These are phyloP conservation scores for Aaosphaeria pasadenensis DNA, from an alignment of 2,329 filamentous ascomycete genomes.

Conservation along the genomic window DNA sequence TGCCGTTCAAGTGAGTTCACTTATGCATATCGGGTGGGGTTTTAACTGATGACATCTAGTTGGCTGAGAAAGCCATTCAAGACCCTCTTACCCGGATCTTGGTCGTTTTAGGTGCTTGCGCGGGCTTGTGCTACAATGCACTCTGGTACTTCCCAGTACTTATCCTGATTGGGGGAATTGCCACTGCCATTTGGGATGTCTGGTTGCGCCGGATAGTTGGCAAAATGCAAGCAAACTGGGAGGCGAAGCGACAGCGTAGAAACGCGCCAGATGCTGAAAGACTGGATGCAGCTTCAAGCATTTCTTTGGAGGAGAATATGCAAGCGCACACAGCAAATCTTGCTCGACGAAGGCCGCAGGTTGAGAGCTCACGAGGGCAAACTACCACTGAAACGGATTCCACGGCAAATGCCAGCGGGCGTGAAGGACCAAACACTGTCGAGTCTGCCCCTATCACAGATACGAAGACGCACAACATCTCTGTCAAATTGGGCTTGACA, in stretches of 20 bases:
- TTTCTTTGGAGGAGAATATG: not conserved
- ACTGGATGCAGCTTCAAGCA: not conserved
- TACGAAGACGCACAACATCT: not conserved
- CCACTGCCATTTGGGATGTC: slow-evolving; percentile 56
- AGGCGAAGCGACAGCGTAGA: slow-evolving; percentile 6
- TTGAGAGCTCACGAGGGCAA: not conserved
- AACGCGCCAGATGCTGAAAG: not conserved
- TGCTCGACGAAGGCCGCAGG: not conserved
- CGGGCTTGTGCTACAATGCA: slow-evolving; percentile 67
- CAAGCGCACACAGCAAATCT: not conserved
- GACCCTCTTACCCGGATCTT: slow-evolving; percentile 62
- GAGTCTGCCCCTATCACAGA: not conserved
- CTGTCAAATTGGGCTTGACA: slow-evolving; percentile 32
- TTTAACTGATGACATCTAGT: slow-evolving; percentile 32
- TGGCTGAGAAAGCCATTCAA: slow-evolving; percentile 65
- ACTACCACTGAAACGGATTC: not conserved
- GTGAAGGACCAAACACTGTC: not conserved
- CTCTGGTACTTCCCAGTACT: slow-evolving; percentile 73
- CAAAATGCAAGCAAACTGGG: slow-evolving; percentile 21
- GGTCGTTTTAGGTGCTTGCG: slow-evolving; percentile 61
- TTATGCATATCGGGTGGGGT: not conserved
- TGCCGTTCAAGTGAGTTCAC: slow-evolving; percentile 51
- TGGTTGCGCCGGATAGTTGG: slow-evolving; percentile 47
- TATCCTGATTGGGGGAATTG: slow-evolving; percentile 55
- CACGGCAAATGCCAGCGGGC: not conserved